Evolutionary conservation across 148 eudicot genomes (phyloP).

Genomic region (Pouteria glomerata): DNA sequence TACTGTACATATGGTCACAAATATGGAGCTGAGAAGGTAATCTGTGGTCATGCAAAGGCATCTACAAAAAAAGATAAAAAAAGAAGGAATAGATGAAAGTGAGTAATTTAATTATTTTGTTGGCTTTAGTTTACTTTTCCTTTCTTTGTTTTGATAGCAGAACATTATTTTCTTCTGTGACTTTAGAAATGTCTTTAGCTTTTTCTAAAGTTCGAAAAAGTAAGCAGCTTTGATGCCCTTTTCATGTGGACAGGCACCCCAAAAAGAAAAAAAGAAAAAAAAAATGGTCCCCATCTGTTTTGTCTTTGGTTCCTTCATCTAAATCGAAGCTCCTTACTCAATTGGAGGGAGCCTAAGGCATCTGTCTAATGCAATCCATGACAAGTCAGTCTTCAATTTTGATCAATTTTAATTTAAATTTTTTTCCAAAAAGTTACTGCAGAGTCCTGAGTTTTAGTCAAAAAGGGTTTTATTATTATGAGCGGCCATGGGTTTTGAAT

Average conservation of each 20-base stretch:
- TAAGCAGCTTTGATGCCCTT: constrained; percentile 3
- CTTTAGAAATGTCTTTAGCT: constrained; percentile 34
- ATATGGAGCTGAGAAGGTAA: not conserved
- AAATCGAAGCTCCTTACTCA: not conserved
- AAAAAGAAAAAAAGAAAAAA: too few relatives aligned
- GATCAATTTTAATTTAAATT: too few relatives aligned
- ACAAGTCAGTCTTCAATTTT: too few relatives aligned
- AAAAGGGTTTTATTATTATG: too few relatives aligned
- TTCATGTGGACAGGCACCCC: constrained; percentile 1
- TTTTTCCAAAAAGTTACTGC: too few relatives aligned
- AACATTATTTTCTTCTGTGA: constrained; percentile 17
- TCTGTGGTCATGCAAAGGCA: constrained; percentile 15
- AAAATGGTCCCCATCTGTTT: not conserved
- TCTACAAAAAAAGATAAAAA: constrained; percentile 12
- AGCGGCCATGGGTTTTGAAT: too few relatives aligned
- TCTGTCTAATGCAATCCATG: too few relatives aligned
- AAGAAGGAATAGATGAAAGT: not conserved
- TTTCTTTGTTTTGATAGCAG: constrained; percentile 13
- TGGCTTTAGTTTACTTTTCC: constrained; percentile 18
- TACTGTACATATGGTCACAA: not conserved
- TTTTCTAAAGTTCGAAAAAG: constrained; percentile 20
- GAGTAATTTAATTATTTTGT: constrained; percentile 25
- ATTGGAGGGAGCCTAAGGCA: too few relatives aligned
- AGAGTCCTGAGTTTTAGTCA: too few relatives aligned
- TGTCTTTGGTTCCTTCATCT: not conserved